phyloP scores from a whole-genome alignment of 2,329 filamentous ascomycete species.

The Cladophialophora immunda region DNA sequence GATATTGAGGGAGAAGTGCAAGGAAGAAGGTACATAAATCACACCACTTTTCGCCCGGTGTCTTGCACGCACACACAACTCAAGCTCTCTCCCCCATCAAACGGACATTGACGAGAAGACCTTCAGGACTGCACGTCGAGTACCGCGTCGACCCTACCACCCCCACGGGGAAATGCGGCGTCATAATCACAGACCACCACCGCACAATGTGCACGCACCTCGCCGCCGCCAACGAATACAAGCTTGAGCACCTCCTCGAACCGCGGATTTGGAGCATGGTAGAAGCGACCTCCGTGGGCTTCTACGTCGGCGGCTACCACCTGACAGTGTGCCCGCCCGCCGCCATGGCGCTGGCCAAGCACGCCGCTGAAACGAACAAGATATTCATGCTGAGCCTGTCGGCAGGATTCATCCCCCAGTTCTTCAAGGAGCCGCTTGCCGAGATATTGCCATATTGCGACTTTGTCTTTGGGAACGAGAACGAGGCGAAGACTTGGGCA shows the following conservation, averaged over 20 bases:
- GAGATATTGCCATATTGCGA: slow-evolving; percentile 91
- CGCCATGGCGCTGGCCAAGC: slow-evolving; percentile 86
- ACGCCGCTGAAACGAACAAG: slow-evolving; percentile 90
- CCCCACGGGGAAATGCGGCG: slow-evolving; percentile 92
- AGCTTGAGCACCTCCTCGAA: slow-evolving; percentile 89
- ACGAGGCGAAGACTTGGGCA: slow-evolving; percentile 87
- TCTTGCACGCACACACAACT: no score
- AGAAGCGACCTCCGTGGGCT: slow-evolving; percentile 79
- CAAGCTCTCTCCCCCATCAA: neutral
- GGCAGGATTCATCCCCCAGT: slow-evolving; percentile 93
- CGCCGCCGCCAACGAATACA: slow-evolving; percentile 96
- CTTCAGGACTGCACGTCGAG: slow-evolving; percentile 70
- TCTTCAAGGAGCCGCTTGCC: slow-evolving; percentile 97
- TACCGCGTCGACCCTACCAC: slow-evolving; percentile 88
- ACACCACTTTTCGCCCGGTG: neutral
- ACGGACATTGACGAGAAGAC: slow-evolving; percentile 1
- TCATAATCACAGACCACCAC: slow-evolving; percentile 96
- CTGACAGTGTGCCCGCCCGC: slow-evolving; percentile 94
- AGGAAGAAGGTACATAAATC: slow-evolving; percentile 75
- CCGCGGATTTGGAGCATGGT: slow-evolving; percentile 92
- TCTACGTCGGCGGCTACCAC: slow-evolving; percentile 96
- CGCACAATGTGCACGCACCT: slow-evolving; percentile 94
- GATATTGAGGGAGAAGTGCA: slow-evolving; percentile 84
- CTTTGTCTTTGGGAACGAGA: slow-evolving; percentile 97
- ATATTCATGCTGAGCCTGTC: slow-evolving; percentile 88